These are phyloP conservation scores for Pichia sp. DNA, from an alignment of 1,139 yeast species.

Conservation along the genomic window DNA sequence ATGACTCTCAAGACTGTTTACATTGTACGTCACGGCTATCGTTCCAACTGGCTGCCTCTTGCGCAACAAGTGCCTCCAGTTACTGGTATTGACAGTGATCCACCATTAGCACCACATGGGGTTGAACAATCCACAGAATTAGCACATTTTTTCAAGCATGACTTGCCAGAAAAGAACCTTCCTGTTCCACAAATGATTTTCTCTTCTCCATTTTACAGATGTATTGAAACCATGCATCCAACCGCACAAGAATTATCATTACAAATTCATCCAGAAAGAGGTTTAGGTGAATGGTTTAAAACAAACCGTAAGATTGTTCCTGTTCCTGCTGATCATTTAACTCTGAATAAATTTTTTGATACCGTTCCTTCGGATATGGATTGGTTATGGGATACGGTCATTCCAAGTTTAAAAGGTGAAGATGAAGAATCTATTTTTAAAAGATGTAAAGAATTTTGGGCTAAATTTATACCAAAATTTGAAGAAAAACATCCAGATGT, in stretches of 20 bases:
- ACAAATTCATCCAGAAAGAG: conserved; percentile 45
- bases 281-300: conserved; percentile 58
- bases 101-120: conserved; percentile 58
- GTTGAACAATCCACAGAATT: conserved; percentile 53
- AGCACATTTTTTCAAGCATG: conserved; percentile 36
- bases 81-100: conserved; percentile 57
- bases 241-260: conserved; percentile 39
- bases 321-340: conserved; percentile 41
- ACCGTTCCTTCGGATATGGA: conserved; percentile 32
- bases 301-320: conserved; percentile 44
- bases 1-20: conserved; percentile 45
- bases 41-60: conserved; percentile 49
- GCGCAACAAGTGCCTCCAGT: conserved; percentile 45
- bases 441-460: conserved; percentile 43
- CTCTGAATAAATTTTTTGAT: conserved; percentile 39
- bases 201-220: conserved; percentile 53
- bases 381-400: conserved; percentile 45
- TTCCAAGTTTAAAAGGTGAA: conserved; percentile 48
- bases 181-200: conserved; percentile 44
- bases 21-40: conserved; percentile 55
- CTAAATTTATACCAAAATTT: conserved; percentile 40
- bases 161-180: conserved; percentile 27
- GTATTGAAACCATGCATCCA: conserved; percentile 53
- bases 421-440: conserved; percentile 41
- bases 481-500: conserved; percentile 41